Conservation (phyloP, 169 alveolate species). For the Perkinsus marinus region DNA sequence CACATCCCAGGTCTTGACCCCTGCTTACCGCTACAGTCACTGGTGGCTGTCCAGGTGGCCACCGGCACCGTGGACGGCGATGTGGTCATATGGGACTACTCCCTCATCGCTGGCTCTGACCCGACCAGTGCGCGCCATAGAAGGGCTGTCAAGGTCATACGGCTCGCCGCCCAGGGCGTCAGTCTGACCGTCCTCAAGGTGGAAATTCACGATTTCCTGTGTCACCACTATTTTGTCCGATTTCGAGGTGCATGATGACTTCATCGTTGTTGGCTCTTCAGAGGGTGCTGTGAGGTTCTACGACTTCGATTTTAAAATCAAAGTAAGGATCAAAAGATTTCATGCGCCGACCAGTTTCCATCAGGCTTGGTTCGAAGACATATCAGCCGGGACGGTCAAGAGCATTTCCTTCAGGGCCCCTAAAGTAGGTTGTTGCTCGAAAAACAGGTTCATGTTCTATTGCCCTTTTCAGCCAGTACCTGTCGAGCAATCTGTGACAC, state of each 20-base stretch:
- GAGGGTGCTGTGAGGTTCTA: constrained; percentile 76
- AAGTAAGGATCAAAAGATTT: not conserved
- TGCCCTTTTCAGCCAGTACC: not conserved
- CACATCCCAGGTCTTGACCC: constrained; percentile 29
- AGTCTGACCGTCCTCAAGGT: constrained; percentile 23
- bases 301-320: constrained; percentile 63
- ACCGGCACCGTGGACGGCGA: constrained; percentile 67
- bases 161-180: constrained; percentile 44
- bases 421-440: not conserved
- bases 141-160: constrained; percentile 59
- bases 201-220: not conserved
- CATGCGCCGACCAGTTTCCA: not conserved
- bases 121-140: constrained; percentile 47
- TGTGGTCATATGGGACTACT: constrained; percentile 69
- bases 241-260: constrained; percentile 47
- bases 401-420: not conserved
- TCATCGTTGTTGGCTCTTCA: constrained; percentile 61
- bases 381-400: constrained; percentile 23
- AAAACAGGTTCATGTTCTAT: not conserved
- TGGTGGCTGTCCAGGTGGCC: constrained; percentile 25
- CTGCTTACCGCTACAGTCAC: constrained; percentile 1
- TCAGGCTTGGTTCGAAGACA: constrained; percentile 70
- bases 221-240: not conserved
- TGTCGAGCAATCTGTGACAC: not conserved
- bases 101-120: constrained; percentile 67